Evolutionary conservation across 192 early-diverging fungal species (phyloP).

Genomic region (Thoreauomyces humboldtii): DNA sequence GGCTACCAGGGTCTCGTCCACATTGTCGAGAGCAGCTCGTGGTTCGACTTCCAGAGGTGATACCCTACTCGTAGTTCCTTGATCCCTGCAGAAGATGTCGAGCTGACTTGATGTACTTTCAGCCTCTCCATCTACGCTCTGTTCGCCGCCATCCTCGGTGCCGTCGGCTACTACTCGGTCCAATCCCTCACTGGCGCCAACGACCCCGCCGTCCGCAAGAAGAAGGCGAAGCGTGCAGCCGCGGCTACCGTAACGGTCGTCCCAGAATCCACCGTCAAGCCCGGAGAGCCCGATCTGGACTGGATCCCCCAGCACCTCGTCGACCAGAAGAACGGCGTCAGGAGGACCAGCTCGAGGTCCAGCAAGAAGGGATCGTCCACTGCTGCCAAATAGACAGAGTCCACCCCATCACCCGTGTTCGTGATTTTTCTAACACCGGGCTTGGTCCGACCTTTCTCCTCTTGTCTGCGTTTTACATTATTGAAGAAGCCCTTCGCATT

Average conservation of each 20-base stretch:
- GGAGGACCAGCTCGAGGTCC: conserved; percentile 16
- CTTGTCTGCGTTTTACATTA: too few relatives aligned
- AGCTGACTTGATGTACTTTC: not conserved
- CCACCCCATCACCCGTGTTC: too few relatives aligned
- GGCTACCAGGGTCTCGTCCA: conserved; percentile 48
- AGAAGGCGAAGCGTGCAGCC: conserved; percentile 1
- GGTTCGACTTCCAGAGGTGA: conserved; percentile 60
- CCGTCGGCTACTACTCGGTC: conserved; percentile 43
- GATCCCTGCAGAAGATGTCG: too few relatives aligned
- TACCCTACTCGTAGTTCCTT: too few relatives aligned
- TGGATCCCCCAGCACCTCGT: conserved; percentile 53
- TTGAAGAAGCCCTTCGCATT: too few relatives aligned
- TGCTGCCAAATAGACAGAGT: not conserved
- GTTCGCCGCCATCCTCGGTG: conserved; percentile 36
- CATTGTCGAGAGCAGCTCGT: conserved; percentile 49
- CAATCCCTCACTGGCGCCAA: conserved; percentile 45
- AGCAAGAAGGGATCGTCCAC: conserved; percentile 5
- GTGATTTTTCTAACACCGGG: too few relatives aligned
- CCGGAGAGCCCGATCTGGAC: conserved; percentile 43
- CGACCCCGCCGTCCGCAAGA: not conserved
- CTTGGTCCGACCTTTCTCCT: too few relatives aligned
- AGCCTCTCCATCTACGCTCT: conserved; percentile 53
- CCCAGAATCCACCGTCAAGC: conserved; percentile 4
- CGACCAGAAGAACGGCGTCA: not conserved
- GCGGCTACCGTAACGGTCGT: not conserved